Conservation (phyloP, 768 basidiomycete species). For the Trametes meyenii region DNA sequence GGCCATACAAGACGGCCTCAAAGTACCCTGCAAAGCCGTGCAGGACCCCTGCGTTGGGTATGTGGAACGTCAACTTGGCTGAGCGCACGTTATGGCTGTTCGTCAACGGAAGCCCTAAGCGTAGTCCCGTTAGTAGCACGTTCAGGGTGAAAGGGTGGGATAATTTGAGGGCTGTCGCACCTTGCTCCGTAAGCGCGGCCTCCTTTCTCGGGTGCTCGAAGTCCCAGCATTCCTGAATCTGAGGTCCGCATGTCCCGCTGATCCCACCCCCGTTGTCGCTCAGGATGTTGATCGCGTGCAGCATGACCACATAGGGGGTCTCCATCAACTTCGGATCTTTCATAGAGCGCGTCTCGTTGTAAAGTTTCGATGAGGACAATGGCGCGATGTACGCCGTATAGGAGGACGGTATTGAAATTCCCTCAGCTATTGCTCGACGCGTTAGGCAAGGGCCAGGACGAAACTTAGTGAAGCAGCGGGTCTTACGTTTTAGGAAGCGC, state of each 20-base stretch:
- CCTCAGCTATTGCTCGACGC: slow-evolving; percentile 59
- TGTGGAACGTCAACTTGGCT: slow-evolving; percentile 83
- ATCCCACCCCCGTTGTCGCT: slow-evolving; percentile 71
- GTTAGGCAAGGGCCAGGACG: background rate
- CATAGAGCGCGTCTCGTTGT: slow-evolving; percentile 72
- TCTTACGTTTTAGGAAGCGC: slow-evolving; percentile 87
- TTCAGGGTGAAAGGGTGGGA: background rate
- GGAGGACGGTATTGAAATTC: slow-evolving; percentile 94
- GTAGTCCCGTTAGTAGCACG: background rate
- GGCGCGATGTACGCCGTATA: slow-evolving; percentile 96
- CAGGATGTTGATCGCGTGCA: slow-evolving; percentile 88
- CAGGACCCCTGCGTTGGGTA: slow-evolving; percentile 91
- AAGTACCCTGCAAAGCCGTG: slow-evolving; percentile 98
- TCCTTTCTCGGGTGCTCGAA: slow-evolving; percentile 93
- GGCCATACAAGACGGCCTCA: slow-evolving; percentile 90
- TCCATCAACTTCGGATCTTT: slow-evolving; percentile 78
- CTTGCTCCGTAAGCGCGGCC: slow-evolving; percentile 69
- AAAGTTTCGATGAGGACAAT: slow-evolving; percentile 90
- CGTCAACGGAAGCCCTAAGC: slow-evolving; percentile 82
- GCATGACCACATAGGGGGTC: slow-evolving; percentile 99
- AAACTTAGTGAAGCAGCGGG: background rate
- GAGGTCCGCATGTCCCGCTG: slow-evolving; percentile 72
- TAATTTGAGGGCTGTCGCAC: slow-evolving; percentile 41
- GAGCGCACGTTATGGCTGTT: slow-evolving; percentile 95
- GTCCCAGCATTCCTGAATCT: slow-evolving; percentile 95